Evolutionary conservation across 495 filamentous ascomycete genomes (phyloP).

Genomic region (Xylaria cubensis): DNA sequence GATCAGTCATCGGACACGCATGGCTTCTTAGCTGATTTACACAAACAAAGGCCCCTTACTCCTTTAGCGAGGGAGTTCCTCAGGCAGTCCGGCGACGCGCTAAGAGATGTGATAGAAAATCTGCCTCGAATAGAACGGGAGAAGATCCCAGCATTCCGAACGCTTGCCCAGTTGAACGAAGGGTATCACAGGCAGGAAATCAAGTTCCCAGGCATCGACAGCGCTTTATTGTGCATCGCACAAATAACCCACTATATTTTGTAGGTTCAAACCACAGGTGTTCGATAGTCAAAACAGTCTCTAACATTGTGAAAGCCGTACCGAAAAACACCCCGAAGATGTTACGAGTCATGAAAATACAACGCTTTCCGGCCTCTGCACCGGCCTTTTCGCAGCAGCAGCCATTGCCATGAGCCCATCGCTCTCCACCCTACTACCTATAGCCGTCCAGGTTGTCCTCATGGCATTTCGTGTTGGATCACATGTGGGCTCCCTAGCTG

Average conservation of each 20-base stretch:
- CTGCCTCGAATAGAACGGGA: constrained; percentile 66
- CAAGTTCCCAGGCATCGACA: constrained; percentile 69
- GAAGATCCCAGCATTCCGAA: constrained; percentile 71
- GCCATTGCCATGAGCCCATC: constrained; percentile 73
- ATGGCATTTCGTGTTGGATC: constrained; percentile 76
- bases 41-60: constrained; percentile 65
- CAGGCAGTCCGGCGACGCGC: constrained; percentile 63
- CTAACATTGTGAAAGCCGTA: constrained; percentile 42
- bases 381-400: constrained; percentile 72
- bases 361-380: constrained; percentile 70
- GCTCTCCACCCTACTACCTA: constrained; percentile 69
- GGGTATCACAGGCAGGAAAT: constrained; percentile 63
- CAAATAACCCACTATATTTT: constrained; percentile 80
- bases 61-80: constrained; percentile 70
- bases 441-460: constrained; percentile 72
- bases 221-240: constrained; percentile 70
- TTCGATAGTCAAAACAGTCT: constrained; percentile 35
- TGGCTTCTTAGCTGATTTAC: constrained; percentile 67
- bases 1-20: constrained; percentile 81
- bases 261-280: constrained; percentile 45
- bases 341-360: constrained; percentile 51
- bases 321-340: constrained; percentile 55
- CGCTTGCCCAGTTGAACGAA: constrained; percentile 72
- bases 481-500: constrained; percentile 59
- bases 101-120: constrained; percentile 68